Evolutionary conservation across 1,284 basidiomycete species (phyloP).

Genomic region (Ustilago hordei): DNA sequence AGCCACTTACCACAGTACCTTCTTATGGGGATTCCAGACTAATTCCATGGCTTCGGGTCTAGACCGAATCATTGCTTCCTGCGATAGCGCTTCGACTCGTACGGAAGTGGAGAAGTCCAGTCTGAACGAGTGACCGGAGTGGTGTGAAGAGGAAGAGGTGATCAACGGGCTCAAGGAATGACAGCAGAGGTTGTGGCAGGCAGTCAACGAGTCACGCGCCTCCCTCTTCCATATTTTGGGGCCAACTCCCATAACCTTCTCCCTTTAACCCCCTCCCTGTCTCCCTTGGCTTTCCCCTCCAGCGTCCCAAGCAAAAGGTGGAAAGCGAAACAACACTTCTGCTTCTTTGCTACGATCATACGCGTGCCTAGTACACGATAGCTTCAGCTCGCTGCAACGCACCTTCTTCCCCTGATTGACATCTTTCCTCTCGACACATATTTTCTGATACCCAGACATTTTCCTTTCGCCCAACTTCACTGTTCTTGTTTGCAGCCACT

Average conservation of each 20-base stretch:
- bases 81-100: conserved; percentile 56
- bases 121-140: conserved; percentile 59
- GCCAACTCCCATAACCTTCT: neutral
- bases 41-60: conserved; percentile 72
- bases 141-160: conserved; percentile 70
- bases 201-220: conserved; percentile 68
- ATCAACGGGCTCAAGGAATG: conserved; percentile 67
- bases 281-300: too few species aligned
- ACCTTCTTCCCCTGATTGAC: too few species aligned
- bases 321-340: too few species aligned
- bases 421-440: too few species aligned
- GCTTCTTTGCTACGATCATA: too few species aligned
- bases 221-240: neutral
- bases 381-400: too few species aligned
- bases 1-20: conserved; percentile 72
- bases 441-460: too few species aligned
- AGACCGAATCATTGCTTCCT: conserved; percentile 70
- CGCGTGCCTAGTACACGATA: too few species aligned
- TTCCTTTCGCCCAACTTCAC: too few species aligned
- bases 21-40: conserved; percentile 72
- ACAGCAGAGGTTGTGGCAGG: conserved; percentile 71
- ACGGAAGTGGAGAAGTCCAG: conserved; percentile 42
- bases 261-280: too few species aligned
- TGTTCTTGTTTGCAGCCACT: too few species aligned
- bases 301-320: too few species aligned